A percentile compares a stretch with the other conserved stretches of the same genome.
These are phyloP conservation scores for Bipolaris victoriae DNA, from an alignment of 2,329 filamentous ascomycete genomes.

Conservation along the genomic window DNA sequence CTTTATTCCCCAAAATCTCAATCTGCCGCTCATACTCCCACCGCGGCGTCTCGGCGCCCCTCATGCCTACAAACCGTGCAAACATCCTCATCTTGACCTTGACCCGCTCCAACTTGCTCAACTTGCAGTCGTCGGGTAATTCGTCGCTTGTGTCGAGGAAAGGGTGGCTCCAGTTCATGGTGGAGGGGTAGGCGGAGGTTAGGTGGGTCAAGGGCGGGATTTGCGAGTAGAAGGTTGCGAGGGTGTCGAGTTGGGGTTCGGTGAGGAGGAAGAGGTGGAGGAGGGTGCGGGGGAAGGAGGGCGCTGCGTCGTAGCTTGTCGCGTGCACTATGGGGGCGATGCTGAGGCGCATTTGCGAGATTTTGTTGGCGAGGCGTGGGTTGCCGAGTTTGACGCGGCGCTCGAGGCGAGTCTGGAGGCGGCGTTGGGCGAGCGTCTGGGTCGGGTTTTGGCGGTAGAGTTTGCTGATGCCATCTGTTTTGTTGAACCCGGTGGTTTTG, in stretches of 20 bases:
- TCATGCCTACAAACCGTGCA: constrained; percentile 74
- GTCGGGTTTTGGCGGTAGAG: constrained; percentile 9
- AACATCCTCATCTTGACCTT: constrained; percentile 70
- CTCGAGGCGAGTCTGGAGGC: not conserved
- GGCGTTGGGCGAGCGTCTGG: constrained; percentile 15
- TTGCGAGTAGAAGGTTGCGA: constrained; percentile 78
- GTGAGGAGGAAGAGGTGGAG: constrained; percentile 77
- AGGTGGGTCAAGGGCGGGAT: constrained; percentile 61
- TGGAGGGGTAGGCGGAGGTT: constrained; percentile 66
- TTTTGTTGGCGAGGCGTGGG: constrained; percentile 64
- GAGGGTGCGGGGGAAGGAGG: constrained; percentile 68
- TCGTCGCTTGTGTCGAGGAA: constrained; percentile 41
- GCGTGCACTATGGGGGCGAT: constrained; percentile 69
- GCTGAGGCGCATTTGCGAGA: constrained; percentile 68
- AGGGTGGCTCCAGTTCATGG: constrained; percentile 65
- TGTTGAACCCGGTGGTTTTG: constrained; percentile 4
- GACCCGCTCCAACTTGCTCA: constrained; percentile 50
- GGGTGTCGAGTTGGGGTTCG: constrained; percentile 70
- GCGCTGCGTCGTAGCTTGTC: constrained; percentile 67
- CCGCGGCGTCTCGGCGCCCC: constrained; percentile 64
- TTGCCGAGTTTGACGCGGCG: constrained; percentile 22
- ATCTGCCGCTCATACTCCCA: constrained; percentile 54
- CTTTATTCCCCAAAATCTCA: constrained; percentile 38
- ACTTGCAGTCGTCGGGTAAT: constrained; percentile 26
- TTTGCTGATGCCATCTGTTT: constrained; percentile 22